These are phyloP conservation scores for Apiospora pterosperma DNA, from an alignment of 2,329 filamentous ascomycete genomes.

Conservation along the genomic window DNA sequence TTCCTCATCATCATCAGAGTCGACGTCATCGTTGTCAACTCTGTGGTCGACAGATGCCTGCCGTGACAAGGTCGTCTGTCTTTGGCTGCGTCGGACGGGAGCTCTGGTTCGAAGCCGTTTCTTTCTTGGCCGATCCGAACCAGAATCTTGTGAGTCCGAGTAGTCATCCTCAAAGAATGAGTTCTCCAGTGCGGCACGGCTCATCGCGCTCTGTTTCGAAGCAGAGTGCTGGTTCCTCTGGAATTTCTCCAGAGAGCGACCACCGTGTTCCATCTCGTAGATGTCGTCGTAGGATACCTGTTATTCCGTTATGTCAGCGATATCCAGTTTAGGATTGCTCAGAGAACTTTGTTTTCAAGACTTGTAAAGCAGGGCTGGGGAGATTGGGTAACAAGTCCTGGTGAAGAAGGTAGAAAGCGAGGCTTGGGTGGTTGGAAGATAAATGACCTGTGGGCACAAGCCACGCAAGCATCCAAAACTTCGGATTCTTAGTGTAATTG, in stretches of 20 bases:
- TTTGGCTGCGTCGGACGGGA: constrained; percentile 7
- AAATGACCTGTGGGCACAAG: constrained; percentile 5
- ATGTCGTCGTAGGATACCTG: constrained; percentile 28
- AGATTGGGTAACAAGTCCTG: background rate
- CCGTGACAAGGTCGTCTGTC: constrained; percentile 8
- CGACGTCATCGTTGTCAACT: background rate
- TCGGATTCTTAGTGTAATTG: background rate
- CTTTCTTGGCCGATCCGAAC: background rate
- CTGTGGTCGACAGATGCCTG: constrained; percentile 4
- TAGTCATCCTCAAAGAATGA: background rate
- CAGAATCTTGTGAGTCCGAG: background rate
- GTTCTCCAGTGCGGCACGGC: background rate
- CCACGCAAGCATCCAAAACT: background rate
- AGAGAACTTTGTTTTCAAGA: background rate
- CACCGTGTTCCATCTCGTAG: constrained; percentile 19
- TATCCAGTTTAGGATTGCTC: background rate
- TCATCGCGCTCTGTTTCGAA: constrained; percentile 3
- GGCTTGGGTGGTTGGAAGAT: too few relatives aligned
- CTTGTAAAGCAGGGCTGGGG: background rate
- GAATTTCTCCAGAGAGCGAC: constrained; percentile 17
- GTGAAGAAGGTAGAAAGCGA: background rate
- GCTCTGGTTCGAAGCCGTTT: background rate
- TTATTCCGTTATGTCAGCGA: background rate
- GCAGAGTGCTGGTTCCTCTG: constrained; percentile 12
- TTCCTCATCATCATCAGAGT: background rate